phyloP scores from a whole-genome alignment of 2,329 filamentous ascomycete species.

The Scedosporium minutisporum region DNA sequence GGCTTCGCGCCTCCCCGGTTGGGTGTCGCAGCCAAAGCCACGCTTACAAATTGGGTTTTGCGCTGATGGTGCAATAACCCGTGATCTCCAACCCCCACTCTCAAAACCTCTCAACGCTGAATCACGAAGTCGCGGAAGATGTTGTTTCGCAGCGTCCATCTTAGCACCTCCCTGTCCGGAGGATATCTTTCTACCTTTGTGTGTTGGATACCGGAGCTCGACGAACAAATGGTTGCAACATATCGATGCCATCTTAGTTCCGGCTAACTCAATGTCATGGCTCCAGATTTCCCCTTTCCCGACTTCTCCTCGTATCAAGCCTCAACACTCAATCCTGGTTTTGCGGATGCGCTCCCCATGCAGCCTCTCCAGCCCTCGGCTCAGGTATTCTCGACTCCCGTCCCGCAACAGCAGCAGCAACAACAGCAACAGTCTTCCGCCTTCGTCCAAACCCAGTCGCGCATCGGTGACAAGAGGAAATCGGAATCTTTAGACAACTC shows the following conservation, averaged over 20 bases:
- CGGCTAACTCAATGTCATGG: slow-evolving; percentile 29
- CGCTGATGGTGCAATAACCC: slow-evolving; percentile 52
- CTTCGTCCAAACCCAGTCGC: slow-evolving; percentile 15
- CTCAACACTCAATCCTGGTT: slow-evolving; percentile 18
- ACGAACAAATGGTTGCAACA: background rate
- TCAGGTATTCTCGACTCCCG: slow-evolving; percentile 29
- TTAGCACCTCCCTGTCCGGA: background rate
- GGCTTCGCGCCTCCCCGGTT: slow-evolving; percentile 8
- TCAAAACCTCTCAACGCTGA: background rate
- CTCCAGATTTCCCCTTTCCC: slow-evolving; percentile 49
- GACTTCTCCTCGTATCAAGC: slow-evolving; percentile 30
- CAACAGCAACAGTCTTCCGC: slow-evolving; percentile 18
- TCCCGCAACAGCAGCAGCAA: slow-evolving; percentile 13
- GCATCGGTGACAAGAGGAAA: slow-evolving; percentile 35
- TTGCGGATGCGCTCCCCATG: slow-evolving; percentile 35
- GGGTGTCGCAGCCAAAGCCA: slow-evolving; percentile 6
- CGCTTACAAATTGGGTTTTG: slow-evolving; percentile 30
- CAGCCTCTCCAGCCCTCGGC: slow-evolving; percentile 46
- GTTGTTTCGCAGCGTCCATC: background rate
- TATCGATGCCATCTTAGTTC: background rate
- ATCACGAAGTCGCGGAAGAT: background rate
- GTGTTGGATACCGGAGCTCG: background rate
- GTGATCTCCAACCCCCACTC: slow-evolving; percentile 32
- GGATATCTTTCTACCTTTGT: too few relatives aligned
- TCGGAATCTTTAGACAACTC: slow-evolving; percentile 29